Conservation (phyloP, 345 rosid genomes). For the Bruguiera sexangula region DNA sequence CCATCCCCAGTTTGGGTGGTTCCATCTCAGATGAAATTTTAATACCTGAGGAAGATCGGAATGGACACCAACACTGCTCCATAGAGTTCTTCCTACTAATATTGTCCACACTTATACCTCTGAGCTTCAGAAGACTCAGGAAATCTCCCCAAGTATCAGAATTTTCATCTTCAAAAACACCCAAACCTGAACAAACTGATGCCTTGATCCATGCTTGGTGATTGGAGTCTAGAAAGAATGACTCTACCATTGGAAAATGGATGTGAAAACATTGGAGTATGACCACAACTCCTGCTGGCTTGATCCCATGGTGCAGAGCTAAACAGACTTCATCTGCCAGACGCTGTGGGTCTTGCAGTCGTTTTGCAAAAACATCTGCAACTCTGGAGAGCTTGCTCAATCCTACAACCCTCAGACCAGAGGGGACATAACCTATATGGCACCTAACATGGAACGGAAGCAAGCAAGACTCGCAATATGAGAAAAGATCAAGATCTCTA, state of each 20-base stretch:
- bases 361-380: conserved; percentile 77
- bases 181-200: conserved; percentile 60
- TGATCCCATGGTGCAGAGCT: conserved; percentile 71
- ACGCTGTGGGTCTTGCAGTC: conserved; percentile 86
- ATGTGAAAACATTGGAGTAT: conserved; percentile 79
- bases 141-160: conserved; percentile 68
- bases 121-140: conserved; percentile 52
- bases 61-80: conserved; percentile 69
- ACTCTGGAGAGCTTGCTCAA: conserved; percentile 93
- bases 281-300: conserved; percentile 85
- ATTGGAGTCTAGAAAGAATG: conserved; percentile 41
- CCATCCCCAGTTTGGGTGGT: conserved; percentile 48
- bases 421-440: conserved; percentile 86
- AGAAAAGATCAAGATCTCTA: conserved; percentile 84
- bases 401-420: conserved; percentile 73
- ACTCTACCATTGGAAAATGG: conserved; percentile 56
- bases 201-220: conserved; percentile 53
- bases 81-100: conserved; percentile 20
- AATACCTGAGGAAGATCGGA: conserved; percentile 30
- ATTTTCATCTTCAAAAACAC: conserved; percentile 62
- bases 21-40: conserved; percentile 37
- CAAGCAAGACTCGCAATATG: conserved; percentile 89
- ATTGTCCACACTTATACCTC: conserved; percentile 46
- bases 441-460: conserved; percentile 85
- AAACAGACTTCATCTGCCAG: conserved; percentile 71